Base-by-base conservation (phyloP, 331 rosid genomes). In the Erythrophleum ivorense region DNA sequence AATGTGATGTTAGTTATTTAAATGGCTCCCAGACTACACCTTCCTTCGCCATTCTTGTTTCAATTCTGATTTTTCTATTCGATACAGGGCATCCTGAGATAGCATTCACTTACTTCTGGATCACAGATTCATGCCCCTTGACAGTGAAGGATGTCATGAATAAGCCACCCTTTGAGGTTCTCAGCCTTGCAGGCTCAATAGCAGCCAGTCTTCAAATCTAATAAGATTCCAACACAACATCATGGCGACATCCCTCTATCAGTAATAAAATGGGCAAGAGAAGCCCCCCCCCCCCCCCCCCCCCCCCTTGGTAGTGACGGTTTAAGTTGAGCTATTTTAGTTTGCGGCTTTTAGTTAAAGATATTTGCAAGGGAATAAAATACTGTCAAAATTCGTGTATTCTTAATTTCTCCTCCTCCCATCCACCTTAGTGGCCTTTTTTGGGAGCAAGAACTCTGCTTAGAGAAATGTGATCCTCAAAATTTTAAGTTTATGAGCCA, bases 71-170 rank as follows among this genome's bases (percentile, higher is more conserved):
- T 43, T 57, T 63, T 48, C 13, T 52, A 4, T 68, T 15, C 11
- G n/a, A 79, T 79, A 50, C 94, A 96, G 99, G 95, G 84, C 78
- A 86, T 75, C 95, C 97, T 3, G 94, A 85, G 86, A 75, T 76
- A 8, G 98, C 91, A 46, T 89, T 96, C 78, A 80, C 90, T 34
- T 96, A 90, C 88, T 96, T 96, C 85, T 93, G 99, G 99, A 93
- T 96, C 73, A 91, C 99, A 52, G 99, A 96, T 81, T 96, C 98
- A 45, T 96, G 99, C 74, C 98, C 99, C 34, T 52, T 87, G 80
- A 92, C 99, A 0, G 97, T 88, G 79, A 89, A 83, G 80, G 94
- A 88, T 19, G 94, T 96, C 81, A 83, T 16, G 87, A 81, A 84
- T 78, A 93, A 54, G 63, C 89, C 89, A 67, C 99, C 99, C 12